Base-by-base conservation (phyloP, 129 eudicot species). In the Flaveria linearis region DNA sequence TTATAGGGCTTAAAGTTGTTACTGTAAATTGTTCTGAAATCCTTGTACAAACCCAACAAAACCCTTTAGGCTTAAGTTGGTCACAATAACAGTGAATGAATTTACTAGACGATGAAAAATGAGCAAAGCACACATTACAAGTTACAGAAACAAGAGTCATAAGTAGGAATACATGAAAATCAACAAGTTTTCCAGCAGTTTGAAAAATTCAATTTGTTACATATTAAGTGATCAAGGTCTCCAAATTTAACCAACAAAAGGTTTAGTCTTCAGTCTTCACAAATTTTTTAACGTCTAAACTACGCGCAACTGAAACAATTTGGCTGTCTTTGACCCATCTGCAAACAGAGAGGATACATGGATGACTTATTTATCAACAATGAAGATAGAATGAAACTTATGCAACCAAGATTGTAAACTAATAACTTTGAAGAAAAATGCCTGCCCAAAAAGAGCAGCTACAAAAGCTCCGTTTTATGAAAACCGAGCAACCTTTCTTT, bases 181-280 rank as follows among this genome's bases (percentile, higher is more conserved):
- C 42, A 62, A 28, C 18, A 13, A 12, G 41, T 23, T 14, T 62
- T 14, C 33, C 42, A 28, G n/a, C 20, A 22, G 65, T 62, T 62
- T 26, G 42, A 18, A 26, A 61, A 26, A 11, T 26, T 12, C 41
- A 13, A 26, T 61, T 26, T n/a, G 26, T 58, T 26, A 25, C 41
- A 13, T 61, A 60, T 26, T 77, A 68, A 9, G 55, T 55, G 47
- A 77, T 55, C 46, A 42, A 58, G 64, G 45, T 57, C 71, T 69
- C 71, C 53, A 57, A 10, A 26, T 45, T 41, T 23, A 69, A 60
- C 71, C 68, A 51, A 53, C 58, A 52, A 41, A 51, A 67, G 74
- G 46, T 66, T 45, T 58, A 28, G 51, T 30, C 72, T 63, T 76
- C 72, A 16, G 72, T 36, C 64, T 75, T 49, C 41, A 74, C 8